phyloP scores from a whole-genome alignment of 1,139 yeast genomes.

The Sugiyamaella castrensis region DNA sequence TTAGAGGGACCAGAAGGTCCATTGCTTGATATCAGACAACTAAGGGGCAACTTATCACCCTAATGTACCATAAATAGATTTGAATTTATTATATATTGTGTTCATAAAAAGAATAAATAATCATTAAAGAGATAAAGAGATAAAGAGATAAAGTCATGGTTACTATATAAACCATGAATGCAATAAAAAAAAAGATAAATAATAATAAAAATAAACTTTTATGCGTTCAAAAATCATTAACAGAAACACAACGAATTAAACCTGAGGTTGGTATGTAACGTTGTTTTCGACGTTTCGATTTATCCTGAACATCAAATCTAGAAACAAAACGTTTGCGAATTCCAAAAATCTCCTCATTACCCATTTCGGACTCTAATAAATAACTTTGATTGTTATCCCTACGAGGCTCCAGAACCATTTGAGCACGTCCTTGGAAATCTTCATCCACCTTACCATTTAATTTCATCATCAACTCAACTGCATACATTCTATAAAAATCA shows the following conservation, averaged over 20 bases:
- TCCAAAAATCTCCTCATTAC: constrained; percentile 28
- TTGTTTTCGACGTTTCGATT: constrained; percentile 6
- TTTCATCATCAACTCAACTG: constrained; percentile 38
- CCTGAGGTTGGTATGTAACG: constrained; percentile 12
- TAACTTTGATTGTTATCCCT: constrained; percentile 25
- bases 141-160: background rate
- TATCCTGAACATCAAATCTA: constrained; percentile 19
- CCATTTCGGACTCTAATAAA: constrained; percentile 20
- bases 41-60: too few relatives aligned
- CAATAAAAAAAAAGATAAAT: background rate
- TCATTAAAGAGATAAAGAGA: constrained; percentile 1
- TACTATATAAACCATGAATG: background rate
- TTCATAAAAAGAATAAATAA: constrained; percentile 1
- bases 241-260: constrained; percentile 7
- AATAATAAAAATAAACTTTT: background rate
- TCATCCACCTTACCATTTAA: constrained; percentile 36
- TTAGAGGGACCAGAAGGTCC: too few relatives aligned
- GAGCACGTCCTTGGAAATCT: constrained; percentile 35
- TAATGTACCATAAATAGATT: too few relatives aligned
- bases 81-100: too few relatives aligned
- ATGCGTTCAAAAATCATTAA: constrained; percentile 11
- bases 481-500: constrained; percentile 38
- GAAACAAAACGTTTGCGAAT: constrained; percentile 30
- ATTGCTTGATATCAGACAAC: too few relatives aligned
- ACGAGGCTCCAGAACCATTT: constrained; percentile 37